These are phyloP conservation scores for Pugionium dolabratum DNA, from an alignment of 345 rosid genomes.

Conservation along the genomic window DNA sequence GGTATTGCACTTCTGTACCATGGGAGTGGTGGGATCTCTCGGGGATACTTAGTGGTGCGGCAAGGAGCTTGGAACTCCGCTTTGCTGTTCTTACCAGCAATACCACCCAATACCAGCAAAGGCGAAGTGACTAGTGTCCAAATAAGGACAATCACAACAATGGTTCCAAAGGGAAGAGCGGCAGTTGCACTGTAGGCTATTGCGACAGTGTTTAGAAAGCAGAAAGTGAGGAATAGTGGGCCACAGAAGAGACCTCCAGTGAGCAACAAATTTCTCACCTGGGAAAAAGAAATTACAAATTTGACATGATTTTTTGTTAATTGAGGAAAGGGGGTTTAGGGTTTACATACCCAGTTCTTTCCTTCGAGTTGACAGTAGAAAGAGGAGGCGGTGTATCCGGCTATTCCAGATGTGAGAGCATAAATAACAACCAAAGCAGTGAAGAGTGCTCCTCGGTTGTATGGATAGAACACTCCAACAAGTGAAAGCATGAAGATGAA, in stretches of 20 bases:
- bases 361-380: conserved; percentile 95
- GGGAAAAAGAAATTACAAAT: conserved; percentile 6
- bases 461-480: conserved; percentile 92
- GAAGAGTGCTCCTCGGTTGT: conserved; percentile 89
- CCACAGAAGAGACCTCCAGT: conserved; percentile 93
- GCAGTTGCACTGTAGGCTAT: conserved; percentile 84
- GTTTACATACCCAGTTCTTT: conserved; percentile 66
- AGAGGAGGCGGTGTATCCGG: conserved; percentile 78
- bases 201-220: conserved; percentile 89
- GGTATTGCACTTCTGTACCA: conserved; percentile 86
- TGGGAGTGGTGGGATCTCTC: conserved; percentile 79
- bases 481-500: conserved; percentile 82
- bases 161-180: conserved; percentile 83
- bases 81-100: conserved; percentile 90
- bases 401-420: conserved; percentile 89
- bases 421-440: conserved; percentile 86
- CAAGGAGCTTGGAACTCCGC: conserved; percentile 92
- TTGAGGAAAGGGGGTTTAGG: background rate
- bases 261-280: conserved; percentile 80
- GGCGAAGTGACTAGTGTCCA: conserved; percentile 89
- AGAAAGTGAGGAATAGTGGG: conserved; percentile 80
- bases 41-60: conserved; percentile 83
- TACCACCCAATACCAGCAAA: conserved; percentile 85
- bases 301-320: background rate
- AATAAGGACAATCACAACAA: conserved; percentile 77